Conservation (phyloP, 345 rosid species). For the Iberis pinnata region DNA sequence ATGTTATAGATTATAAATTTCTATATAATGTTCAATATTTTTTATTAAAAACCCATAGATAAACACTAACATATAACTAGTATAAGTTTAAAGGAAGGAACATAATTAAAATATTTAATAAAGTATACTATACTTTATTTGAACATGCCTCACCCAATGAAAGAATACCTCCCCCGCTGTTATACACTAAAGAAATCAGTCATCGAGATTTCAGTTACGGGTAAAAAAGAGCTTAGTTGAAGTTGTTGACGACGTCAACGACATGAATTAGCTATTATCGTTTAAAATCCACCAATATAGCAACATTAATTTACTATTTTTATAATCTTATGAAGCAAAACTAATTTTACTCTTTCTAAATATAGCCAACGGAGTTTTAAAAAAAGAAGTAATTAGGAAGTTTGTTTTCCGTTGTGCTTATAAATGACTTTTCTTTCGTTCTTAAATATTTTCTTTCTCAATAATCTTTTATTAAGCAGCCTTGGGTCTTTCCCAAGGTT, state of each 20-base stretch:
- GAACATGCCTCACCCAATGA: too few species aligned
- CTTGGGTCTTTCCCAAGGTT: constrained; percentile 43
- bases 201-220: constrained; percentile 1
- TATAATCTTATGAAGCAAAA: neutral
- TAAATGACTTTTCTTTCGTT: constrained; percentile 15
- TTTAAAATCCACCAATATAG: neutral
- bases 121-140: too few species aligned
- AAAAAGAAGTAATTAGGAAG: too few species aligned
- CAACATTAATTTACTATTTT: constrained; percentile 9
- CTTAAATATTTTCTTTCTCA: neutral
- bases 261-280: constrained; percentile 5
- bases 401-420: neutral
- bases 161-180: too few species aligned
- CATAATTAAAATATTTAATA: too few species aligned
- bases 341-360: constrained; percentile 18
- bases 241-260: constrained; percentile 17
- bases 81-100: too few species aligned
- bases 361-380: constrained; percentile 9
- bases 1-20: too few species aligned
- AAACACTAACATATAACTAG: too few species aligned
- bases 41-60: too few species aligned
- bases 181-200: neutral
- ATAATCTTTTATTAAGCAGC: constrained; percentile 30
- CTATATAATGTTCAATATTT: too few species aligned
- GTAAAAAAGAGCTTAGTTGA: neutral